Conservation (phyloP, 2,329 filamentous ascomycete species). For the Myriosclerotinia curreyana region DNA sequence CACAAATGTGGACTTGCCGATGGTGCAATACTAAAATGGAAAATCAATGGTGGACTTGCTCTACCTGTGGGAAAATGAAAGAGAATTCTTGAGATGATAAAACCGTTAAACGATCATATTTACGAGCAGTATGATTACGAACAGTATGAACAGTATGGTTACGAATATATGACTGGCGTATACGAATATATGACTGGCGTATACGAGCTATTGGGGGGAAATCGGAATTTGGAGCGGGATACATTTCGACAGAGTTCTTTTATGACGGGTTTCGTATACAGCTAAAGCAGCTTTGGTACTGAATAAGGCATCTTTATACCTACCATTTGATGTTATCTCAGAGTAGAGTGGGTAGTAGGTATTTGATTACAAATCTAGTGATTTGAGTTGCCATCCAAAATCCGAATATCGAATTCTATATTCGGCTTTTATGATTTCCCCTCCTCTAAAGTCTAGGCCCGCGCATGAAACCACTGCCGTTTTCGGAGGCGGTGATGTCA, state of each 20-base stretch:
- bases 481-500: neutral
- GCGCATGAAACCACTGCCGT: neutral
- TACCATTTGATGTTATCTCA: neutral
- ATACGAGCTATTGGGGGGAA: neutral
- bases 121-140: neutral
- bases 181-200: neutral
- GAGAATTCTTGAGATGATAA: conserved; percentile 42
- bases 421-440: conserved; percentile 4
- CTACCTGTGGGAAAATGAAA: conserved; percentile 54
- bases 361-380: conserved; percentile 7
- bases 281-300: neutral
- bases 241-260: neutral
- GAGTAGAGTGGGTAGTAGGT: too few species aligned
- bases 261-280: neutral
- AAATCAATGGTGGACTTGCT: conserved; percentile 56
- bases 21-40: conserved; percentile 53
- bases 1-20: conserved; percentile 48
- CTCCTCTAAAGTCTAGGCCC: neutral
- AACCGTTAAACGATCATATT: neutral
- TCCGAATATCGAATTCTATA: neutral
- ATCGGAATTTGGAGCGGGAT: neutral
- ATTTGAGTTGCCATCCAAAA: neutral
- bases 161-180: neutral
- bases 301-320: neutral
- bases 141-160: neutral